These are phyloP conservation scores for Calocybe gangraenosa DNA, from an alignment of 768 basidiomycete species.

Conservation along the genomic window DNA sequence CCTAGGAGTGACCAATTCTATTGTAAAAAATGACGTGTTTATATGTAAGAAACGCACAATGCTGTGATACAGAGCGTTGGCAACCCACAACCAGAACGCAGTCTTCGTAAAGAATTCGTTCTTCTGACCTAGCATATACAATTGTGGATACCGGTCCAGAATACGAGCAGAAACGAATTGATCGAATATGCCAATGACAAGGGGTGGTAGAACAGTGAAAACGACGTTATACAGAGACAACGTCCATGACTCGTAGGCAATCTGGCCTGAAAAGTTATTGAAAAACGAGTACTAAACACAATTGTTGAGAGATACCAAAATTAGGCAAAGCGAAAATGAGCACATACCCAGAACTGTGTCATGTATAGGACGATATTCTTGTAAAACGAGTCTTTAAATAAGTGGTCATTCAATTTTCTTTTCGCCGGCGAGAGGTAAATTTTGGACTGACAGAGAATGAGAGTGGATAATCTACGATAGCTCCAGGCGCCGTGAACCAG, in stretches of 20 bases:
- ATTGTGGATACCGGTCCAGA: slow-evolving; percentile 93
- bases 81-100: slow-evolving; percentile 90
- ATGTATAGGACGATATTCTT: slow-evolving; percentile 98
- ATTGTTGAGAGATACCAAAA: not conserved
- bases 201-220: slow-evolving; percentile 92
- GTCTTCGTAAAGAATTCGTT: slow-evolving; percentile 92
- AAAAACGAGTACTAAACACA: slow-evolving; percentile 84
- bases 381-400: slow-evolving; percentile 84
- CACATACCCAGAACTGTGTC: slow-evolving; percentile 93
- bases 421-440: too few relatives aligned
- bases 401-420: slow-evolving; percentile 9
- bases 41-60: slow-evolving; percentile 45
- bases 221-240: slow-evolving; percentile 95
- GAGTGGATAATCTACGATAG: slow-evolving; percentile 89
- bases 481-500: slow-evolving; percentile 99
- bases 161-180: slow-evolving; percentile 98
- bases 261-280: slow-evolving; percentile 99
- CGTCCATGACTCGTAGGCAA: slow-evolving; percentile 98
- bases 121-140: slow-evolving; percentile 91
- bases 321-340: not conserved
- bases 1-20: slow-evolving; percentile 34
- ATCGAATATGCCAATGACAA: slow-evolving; percentile 97
- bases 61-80: slow-evolving; percentile 87
- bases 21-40: slow-evolving; percentile 6
- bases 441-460: slow-evolving; percentile 83